Percentiles rank a stretch among this genome's conserved stretches.
These are phyloP conservation scores for Hyaloscypha variabilis DNA, from an alignment of 495 filamentous ascomycete genomes.

Conservation along the genomic window DNA sequence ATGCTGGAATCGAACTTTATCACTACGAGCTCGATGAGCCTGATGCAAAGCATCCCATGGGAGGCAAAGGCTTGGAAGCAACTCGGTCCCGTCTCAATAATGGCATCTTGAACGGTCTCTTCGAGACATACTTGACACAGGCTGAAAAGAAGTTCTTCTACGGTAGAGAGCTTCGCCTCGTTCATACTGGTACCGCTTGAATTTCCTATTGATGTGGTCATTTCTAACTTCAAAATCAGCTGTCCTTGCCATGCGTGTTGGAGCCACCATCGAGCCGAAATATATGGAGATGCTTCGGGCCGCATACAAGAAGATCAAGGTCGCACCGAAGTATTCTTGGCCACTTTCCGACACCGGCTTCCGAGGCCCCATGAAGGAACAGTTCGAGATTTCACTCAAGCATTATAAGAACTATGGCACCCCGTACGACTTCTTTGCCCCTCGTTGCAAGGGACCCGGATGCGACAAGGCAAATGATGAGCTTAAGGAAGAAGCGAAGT, in stretches of 20 bases:
- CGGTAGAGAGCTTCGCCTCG: constrained; percentile 3
- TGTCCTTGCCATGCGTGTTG: constrained; percentile 19
- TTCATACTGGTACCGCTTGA: not conserved
- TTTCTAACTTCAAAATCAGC: constrained; percentile 9
- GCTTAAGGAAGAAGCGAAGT: constrained; percentile 5
- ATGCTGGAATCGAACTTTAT: constrained; percentile 22
- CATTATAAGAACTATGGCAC: constrained; percentile 22
- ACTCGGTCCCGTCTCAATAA: constrained; percentile 18
- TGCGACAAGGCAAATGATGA: constrained; percentile 9
- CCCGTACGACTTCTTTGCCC: constrained; percentile 17
- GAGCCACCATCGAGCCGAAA: constrained; percentile 10
- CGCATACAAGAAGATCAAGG: constrained; percentile 7
- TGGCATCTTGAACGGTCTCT: constrained; percentile 3
- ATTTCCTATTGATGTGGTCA: not conserved
- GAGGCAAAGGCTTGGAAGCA: constrained; percentile 17
- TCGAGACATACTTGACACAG: not conserved
- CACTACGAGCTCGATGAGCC: constrained; percentile 20
- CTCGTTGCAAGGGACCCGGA: constrained; percentile 2
- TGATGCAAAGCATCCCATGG: not conserved
- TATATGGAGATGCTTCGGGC: constrained; percentile 7
- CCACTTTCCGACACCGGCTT: constrained; percentile 5
- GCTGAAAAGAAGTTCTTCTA: not conserved
- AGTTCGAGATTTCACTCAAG: constrained; percentile 10
- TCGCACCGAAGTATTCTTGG: constrained; percentile 11
- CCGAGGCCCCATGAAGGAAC: constrained; percentile 7